Percentiles rank a stretch among this genome's conserved stretches.
phyloP scores from a whole-genome alignment of 2,329 filamentous ascomycete genomes.

The Aspergillus floridensis region DNA sequence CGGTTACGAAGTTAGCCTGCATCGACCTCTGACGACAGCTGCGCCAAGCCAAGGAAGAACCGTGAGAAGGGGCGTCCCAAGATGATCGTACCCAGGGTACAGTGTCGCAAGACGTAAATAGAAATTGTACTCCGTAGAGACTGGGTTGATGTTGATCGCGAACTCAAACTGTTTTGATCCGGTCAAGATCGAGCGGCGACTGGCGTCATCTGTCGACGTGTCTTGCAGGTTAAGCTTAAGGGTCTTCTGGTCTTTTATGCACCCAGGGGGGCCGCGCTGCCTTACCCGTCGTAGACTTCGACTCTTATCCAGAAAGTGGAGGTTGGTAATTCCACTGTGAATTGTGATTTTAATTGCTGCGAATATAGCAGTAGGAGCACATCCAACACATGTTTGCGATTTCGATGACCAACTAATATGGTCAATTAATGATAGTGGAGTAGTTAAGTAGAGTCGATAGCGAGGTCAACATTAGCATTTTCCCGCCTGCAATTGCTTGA shows the following conservation, averaged over 20 bases:
- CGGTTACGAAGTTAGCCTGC: slow-evolving; percentile 4
- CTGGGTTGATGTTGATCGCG: slow-evolving; percentile 6
- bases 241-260: slow-evolving; percentile 4
- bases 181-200: background rate
- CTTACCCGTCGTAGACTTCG: background rate
- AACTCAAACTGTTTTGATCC: background rate
- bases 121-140: background rate
- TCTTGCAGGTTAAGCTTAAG: slow-evolving; percentile 16
- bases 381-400: background rate
- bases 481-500: slow-evolving; percentile 4
- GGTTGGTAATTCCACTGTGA: too few relatives aligned
- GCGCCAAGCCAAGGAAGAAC: slow-evolving; percentile 4
- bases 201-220: slow-evolving; percentile 6
- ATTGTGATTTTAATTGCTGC: background rate
- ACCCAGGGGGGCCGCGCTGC: background rate
- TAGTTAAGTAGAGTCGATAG: background rate
- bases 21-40: slow-evolving; percentile 2
- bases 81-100: background rate
- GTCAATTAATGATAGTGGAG: background rate
- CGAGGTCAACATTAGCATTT: slow-evolving; percentile 4
- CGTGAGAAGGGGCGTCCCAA: background rate
- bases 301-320: background rate
- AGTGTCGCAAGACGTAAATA: slow-evolving; percentile 1
- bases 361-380: background rate
- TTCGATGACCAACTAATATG: background rate